Evolutionary conservation across 2,329 filamentous ascomycete genomes (phyloP), one percentile per base, ranked within the genome.

Genomic region (Ceratocystis alfenasii): DNA sequence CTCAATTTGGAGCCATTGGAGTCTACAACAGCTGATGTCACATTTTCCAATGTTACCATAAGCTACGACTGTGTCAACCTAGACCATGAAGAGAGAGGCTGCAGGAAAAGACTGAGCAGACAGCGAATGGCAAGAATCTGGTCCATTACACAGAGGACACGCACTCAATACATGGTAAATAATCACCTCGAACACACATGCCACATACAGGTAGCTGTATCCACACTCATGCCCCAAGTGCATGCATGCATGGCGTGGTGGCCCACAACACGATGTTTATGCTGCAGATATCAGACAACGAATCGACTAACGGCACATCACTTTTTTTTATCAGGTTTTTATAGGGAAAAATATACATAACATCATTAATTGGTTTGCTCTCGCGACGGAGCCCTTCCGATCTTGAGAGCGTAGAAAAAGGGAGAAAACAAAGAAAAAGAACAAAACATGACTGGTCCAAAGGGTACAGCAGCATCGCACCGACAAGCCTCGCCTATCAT

Each of bases 361-460:
- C 25, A n/a, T 59, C 28, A 59, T 59, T 59, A 59, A 59, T 59
- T 59, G 53, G 53, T 30, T 59, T 17, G 28, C 46, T 36, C n/a
- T 28, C 36, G 25, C 22, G 61, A 33, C 45, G 48, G 55, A 65
- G 62, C 46, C 33, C 62, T 60, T 66, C 64, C 66, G 50, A 55
- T 55, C 62, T 53, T 44, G 53, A 59, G 33, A 65, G 53, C 15
- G 5, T 63, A 33, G 33, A 45, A 55, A n/a, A 30, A 25, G 48
- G 55, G 17, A 44, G 55, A 30, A 8, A 46, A 57, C 20, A 46
- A 36, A 12, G 30, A 41, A 36, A 41, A 50, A 22, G 28, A 22
- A 33, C 2, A 25, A 48, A 61, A 60, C 5, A 60, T 5, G 30
- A 41, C 22, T n/a, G 6, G 28, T 2, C 63, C 36, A 17, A 10